A percentile compares a stretch with the other conserved stretches of the same genome.
phyloP scores from a whole-genome alignment of 352 stramenopile genomes.

The Globisporangium uncinulatum region DNA sequence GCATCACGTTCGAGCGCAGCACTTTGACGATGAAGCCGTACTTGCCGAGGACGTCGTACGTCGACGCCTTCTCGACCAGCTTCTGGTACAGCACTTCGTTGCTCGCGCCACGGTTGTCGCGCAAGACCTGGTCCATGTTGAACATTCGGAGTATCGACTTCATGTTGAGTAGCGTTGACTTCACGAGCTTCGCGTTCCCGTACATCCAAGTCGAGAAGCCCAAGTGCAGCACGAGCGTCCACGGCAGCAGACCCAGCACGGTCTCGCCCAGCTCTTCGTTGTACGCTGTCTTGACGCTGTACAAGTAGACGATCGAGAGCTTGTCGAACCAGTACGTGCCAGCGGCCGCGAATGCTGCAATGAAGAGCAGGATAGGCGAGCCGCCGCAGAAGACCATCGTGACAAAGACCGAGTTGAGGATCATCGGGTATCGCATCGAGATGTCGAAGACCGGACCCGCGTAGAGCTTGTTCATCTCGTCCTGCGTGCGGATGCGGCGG shows the following conservation, averaged over 20 bases:
- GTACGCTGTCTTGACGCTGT: slow-evolving; percentile 75
- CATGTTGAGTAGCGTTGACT: slow-evolving; percentile 47
- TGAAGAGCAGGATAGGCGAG: slow-evolving; percentile 74
- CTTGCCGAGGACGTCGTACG: slow-evolving; percentile 43
- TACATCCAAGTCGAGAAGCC: slow-evolving; percentile 84
- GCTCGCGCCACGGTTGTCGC: slow-evolving; percentile 17
- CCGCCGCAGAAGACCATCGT: slow-evolving; percentile 79
- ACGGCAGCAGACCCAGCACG: slow-evolving; percentile 50
- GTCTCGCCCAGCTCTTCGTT: slow-evolving; percentile 69
- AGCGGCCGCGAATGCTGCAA: slow-evolving; percentile 50
- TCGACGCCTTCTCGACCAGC: slow-evolving; percentile 26
- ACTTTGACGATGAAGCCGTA: slow-evolving; percentile 64
- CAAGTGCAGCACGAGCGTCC: slow-evolving; percentile 64
- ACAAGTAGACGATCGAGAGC: slow-evolving; percentile 65
- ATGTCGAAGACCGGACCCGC: slow-evolving; percentile 69
- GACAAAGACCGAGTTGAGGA: slow-evolving; percentile 84
- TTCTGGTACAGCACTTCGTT: slow-evolving; percentile 37
- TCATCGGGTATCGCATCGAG: slow-evolving; percentile 70
- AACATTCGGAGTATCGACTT: slow-evolving; percentile 32
- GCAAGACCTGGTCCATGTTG: slow-evolving; percentile 1
- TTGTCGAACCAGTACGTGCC: slow-evolving; percentile 82
- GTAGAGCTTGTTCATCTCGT: slow-evolving; percentile 77
- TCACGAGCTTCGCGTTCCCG: slow-evolving; percentile 61
- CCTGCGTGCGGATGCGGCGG: slow-evolving; percentile 53
- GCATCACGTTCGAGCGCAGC: slow-evolving; percentile 62